Conservation (phyloP, 1,284 basidiomycete species). For the Irpex sp. region DNA sequence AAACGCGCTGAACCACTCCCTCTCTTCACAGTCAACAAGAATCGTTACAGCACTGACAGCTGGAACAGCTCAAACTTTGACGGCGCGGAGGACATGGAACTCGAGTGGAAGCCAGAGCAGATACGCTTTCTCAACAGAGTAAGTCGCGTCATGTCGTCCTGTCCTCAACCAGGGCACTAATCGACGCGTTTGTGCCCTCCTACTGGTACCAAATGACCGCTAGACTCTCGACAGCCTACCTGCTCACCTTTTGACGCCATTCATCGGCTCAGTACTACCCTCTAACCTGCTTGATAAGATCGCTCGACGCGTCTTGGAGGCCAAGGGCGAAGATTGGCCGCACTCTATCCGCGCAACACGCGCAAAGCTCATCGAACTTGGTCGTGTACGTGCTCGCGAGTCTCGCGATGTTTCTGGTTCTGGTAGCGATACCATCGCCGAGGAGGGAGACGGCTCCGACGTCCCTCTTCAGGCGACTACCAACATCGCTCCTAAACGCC, state of each 20-base stretch:
- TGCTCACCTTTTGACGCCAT: conserved; percentile 76
- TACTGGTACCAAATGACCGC: conserved; percentile 6
- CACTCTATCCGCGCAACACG: conserved; percentile 77
- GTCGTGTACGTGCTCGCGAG: conserved; percentile 59
- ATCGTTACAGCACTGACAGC: conserved; percentile 74
- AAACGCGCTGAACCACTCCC: conserved; percentile 32
- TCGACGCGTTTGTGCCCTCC: conserved; percentile 9
- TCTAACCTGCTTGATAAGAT: conserved; percentile 82
- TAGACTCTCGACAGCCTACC: conserved; percentile 80
- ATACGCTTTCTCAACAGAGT: conserved; percentile 63
- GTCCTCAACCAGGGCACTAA: background rate
- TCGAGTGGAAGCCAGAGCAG: conserved; percentile 74
- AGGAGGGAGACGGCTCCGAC: conserved; percentile 34
- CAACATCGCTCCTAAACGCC: conserved; percentile 44
- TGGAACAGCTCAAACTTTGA: conserved; percentile 77
- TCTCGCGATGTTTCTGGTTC: conserved; percentile 34
- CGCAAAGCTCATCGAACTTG: conserved; percentile 72
- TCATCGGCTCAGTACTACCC: conserved; percentile 75
- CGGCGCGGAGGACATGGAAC: conserved; percentile 53
- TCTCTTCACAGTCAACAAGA: conserved; percentile 41
- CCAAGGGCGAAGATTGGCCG: conserved; percentile 75
- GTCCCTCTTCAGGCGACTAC: conserved; percentile 38
- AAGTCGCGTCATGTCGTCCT: conserved; percentile 23
- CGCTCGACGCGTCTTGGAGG: conserved; percentile 64
- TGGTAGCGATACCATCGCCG: conserved; percentile 33